These are phyloP conservation scores for Saprolegnia parasitica DNA, from an alignment of 352 stramenopile genomes.

Conservation along the genomic window DNA sequence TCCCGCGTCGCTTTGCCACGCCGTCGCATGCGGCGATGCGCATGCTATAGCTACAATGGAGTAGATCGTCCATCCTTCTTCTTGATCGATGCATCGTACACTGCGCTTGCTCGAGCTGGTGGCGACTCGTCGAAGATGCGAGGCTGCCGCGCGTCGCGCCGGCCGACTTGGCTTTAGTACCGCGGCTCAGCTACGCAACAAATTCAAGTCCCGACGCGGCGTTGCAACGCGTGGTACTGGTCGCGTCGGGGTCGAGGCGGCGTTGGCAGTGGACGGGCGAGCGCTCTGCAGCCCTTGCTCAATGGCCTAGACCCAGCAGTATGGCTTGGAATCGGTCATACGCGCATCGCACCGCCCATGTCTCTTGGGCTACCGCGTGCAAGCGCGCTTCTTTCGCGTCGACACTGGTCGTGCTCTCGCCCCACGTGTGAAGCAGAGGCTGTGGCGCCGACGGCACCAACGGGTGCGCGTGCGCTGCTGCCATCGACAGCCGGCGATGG, in stretches of 20 bases:
- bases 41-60: too few species aligned
- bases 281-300: neutral
- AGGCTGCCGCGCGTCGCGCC: neutral
- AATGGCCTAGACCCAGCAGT: neutral
- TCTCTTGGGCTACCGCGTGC: conserved; percentile 15
- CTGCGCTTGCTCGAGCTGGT: neutral
- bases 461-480: neutral
- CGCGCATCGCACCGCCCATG: conserved; percentile 18
- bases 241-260: neutral
- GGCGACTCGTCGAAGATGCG: neutral
- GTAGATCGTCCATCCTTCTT: too few species aligned
- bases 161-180: neutral
- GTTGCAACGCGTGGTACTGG: too few species aligned
- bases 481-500: neutral
- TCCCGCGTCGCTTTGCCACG: too few species aligned
- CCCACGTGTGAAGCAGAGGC: conserved; percentile 10
- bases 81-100: too few species aligned
- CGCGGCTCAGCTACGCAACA: neutral
- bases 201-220: too few species aligned
- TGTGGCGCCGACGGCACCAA: neutral
- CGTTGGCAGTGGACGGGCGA: neutral
- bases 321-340: too few species aligned
- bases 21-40: too few species aligned
- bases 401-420: neutral
- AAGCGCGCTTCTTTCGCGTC: conserved; percentile 19